Evolutionary conservation across 2,329 filamentous ascomycete genomes (phyloP).

Genomic region (Aspergillus viridinutans): DNA sequence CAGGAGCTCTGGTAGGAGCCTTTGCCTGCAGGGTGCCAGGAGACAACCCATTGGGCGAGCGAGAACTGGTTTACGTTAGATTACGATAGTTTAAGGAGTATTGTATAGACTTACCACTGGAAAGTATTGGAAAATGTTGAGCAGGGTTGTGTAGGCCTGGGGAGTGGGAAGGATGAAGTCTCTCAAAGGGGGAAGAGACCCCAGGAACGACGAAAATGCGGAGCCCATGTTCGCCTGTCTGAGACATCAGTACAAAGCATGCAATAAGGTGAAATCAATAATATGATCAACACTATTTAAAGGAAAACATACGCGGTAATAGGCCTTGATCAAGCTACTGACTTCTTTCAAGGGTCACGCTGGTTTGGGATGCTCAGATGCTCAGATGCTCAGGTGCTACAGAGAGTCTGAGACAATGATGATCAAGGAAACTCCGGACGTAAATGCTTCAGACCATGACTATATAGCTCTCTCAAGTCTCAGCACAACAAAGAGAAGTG

Average conservation of each 20-base stretch:
- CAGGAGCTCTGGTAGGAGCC: slow-evolving; percentile 64
- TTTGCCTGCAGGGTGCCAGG: slow-evolving; percentile 89
- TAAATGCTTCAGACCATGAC: not conserved
- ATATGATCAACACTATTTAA: not conserved
- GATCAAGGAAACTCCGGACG: not conserved
- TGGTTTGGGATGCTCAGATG: not conserved
- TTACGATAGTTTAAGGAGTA: not conserved
- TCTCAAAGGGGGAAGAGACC: slow-evolving; percentile 20
- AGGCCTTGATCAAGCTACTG: not conserved
- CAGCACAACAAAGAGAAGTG: not conserved
- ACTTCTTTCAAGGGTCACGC: not conserved
- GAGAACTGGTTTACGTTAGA: slow-evolving; percentile 55
- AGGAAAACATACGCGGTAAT: not conserved
- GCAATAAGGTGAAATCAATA: not conserved
- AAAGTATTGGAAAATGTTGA: slow-evolving; percentile 42
- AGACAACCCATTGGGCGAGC: slow-evolving; percentile 67
- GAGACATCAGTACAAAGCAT: not conserved
- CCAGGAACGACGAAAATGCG: slow-evolving; percentile 16
- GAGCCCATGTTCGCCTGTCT: slow-evolving; percentile 19
- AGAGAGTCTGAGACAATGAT: not conserved
- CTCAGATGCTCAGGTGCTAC: not conserved
- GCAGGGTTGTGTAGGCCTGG: slow-evolving; percentile 31
- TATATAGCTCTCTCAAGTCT: not conserved
- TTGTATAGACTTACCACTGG: slow-evolving; percentile 46
- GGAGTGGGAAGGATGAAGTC: slow-evolving; percentile 39